Evolutionary conservation across 2,329 filamentous ascomycete genomes (phyloP), one percentile per base, ranked within the genome.

Genomic region (Metarhizium humberi): DNA sequence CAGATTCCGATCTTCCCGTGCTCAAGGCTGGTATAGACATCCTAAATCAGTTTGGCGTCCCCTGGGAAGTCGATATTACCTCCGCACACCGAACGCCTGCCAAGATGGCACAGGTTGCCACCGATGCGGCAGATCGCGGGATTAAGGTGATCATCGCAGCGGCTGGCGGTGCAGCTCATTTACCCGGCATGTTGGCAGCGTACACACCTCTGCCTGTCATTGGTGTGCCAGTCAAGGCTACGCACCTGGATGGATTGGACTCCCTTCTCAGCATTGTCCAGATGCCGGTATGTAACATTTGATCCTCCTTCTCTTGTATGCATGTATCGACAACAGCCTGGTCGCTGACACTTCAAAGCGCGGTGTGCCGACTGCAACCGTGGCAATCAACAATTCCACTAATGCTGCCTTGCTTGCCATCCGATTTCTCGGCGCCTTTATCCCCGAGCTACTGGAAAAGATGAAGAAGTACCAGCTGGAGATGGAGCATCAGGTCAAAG

Each of bases 371-470:
- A 84, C 86, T 14, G 87, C 87, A 6, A 90, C 87, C 0, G 86
- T 92, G 3, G 87, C 83, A 11, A 90, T 91, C 68, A 89, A 90
- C 70, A 91, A 91, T 71, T 87, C 85, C 29, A 86, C 86, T 55
- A 92, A 91, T 63, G 88, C 88, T 0, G 87, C 83, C 0, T 74
- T 90, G 18, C 71, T 90, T n/a, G 87, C 87, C 0, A 78, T 86
- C 20, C 75, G 86, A 18, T 86, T 90, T 38, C 68, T 91, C 3
- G 85, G 85, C 3, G 69, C 79, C 3, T 75, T 73, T 42, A 79
- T 86, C 56, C 70, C 73, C 14, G 75, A 71, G n/a, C 75, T 87
- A n/a, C 71, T 75, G 51, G 70, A 78, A 56, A 76, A 77, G 61
- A 75, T 88, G 73, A 77, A 76, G 58, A 71, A 75, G 18, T 90